Percentiles rank a stretch among this genome's conserved stretches.
phyloP scores from a whole-genome alignment of 768 basidiomycete species.

The Termitomyces sp. region DNA sequence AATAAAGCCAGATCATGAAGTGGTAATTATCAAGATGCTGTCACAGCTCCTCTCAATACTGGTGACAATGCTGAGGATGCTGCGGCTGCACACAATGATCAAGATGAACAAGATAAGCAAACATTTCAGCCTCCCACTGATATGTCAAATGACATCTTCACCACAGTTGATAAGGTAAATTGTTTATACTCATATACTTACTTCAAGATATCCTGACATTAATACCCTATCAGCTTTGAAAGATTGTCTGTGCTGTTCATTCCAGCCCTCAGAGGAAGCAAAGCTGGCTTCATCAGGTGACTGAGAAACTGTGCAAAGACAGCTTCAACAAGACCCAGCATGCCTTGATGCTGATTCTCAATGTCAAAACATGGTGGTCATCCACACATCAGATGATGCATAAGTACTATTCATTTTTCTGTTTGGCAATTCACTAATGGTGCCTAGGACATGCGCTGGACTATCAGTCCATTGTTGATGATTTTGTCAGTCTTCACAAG shows the following conservation, averaged over 20 bases:
- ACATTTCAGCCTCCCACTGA: too few relatives aligned
- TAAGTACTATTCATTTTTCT: too few relatives aligned
- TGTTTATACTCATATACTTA: too few relatives aligned
- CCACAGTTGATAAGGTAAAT: slow-evolving; percentile 9
- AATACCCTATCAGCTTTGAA: too few relatives aligned
- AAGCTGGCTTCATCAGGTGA: slow-evolving; percentile 22
- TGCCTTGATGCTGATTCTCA: too few relatives aligned
- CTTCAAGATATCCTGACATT: too few relatives aligned
- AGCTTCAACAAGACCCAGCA: background rate
- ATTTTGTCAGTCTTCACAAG: too few relatives aligned
- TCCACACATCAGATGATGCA: too few relatives aligned
- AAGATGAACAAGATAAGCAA: background rate
- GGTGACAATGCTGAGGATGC: background rate
- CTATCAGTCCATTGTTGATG: too few relatives aligned
- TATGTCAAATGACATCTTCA: background rate
- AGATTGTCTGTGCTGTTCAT: slow-evolving; percentile 23
- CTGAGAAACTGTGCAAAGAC: background rate
- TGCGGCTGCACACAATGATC: background rate
- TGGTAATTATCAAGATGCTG: slow-evolving; percentile 23
- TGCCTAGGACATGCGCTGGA: slow-evolving; percentile 18
- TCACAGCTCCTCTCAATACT: slow-evolving; percentile 9
- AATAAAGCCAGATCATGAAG: slow-evolving; percentile 17
- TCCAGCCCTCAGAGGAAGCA: slow-evolving; percentile 24
- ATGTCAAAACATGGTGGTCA: slow-evolving; percentile 27
- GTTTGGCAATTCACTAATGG: slow-evolving; percentile 1